Evolutionary conservation across 164 flowering plant genomes (phyloP).

Genomic region (Taxillus chinensis): DNA sequence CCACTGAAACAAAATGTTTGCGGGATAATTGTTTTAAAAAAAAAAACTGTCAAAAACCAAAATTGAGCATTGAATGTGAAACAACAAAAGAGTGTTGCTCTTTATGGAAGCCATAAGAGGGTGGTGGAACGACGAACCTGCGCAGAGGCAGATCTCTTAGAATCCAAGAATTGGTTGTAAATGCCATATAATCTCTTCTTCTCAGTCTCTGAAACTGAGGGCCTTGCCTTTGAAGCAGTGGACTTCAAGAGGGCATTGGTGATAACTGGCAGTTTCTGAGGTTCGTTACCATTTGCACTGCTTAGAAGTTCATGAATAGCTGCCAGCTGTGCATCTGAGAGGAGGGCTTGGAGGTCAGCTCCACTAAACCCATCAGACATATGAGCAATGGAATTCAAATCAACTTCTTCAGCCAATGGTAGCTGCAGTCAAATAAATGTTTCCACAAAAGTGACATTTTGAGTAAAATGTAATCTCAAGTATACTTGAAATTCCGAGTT

Average conservation of each 20-base stretch:
- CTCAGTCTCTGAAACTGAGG: conserved; percentile 85
- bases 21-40: not conserved
- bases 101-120: conserved; percentile 1
- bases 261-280: conserved; percentile 51
- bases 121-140: conserved; percentile 35
- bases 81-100: not conserved
- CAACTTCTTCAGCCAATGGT: conserved; percentile 61
- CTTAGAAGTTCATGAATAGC: conserved; percentile 72
- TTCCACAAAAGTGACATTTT: not conserved
- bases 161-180: conserved; percentile 74
- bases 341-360: conserved; percentile 94
- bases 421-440: conserved; percentile 40
- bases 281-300: conserved; percentile 16
- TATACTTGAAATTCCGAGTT: too few species aligned
- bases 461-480: not conserved
- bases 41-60: not conserved
- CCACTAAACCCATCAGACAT: conserved; percentile 96
- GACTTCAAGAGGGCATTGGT: conserved; percentile 47
- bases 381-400: conserved; percentile 56
- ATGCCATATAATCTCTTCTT: conserved; percentile 62
- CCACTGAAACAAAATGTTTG: not conserved
- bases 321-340: conserved; percentile 87
- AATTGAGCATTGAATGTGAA: not conserved
- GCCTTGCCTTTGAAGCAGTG: conserved; percentile 60
- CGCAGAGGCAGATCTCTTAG: conserved; percentile 59